Conservation (phyloP, 2,329 filamentous ascomycete species). For the Fusarium sp. region DNA sequence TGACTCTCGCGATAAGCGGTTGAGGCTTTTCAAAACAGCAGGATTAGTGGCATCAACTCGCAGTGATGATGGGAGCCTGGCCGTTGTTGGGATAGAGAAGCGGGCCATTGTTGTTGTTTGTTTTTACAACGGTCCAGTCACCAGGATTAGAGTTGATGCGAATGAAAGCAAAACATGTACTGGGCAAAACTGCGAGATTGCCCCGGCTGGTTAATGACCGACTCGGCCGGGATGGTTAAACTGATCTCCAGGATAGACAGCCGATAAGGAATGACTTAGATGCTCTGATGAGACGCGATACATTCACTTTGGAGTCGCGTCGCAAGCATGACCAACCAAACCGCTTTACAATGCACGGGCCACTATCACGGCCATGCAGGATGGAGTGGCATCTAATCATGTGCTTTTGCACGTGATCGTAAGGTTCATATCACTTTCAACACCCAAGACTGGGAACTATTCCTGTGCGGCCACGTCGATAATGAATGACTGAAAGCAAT, state of each 20-base stretch:
- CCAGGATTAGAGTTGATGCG: slow-evolving; percentile 4
- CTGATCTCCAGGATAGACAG: slow-evolving; percentile 11
- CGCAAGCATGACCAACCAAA: slow-evolving; percentile 8
- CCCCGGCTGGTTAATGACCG: slow-evolving; percentile 7
- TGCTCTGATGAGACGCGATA: slow-evolving; percentile 32
- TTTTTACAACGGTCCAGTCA: slow-evolving; percentile 23
- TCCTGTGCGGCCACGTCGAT: too few species aligned
- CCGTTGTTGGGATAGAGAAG: slow-evolving; percentile 78
- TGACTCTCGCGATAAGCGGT: slow-evolving; percentile 78
- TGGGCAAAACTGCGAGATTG: slow-evolving; percentile 6
- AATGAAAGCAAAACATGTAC: slow-evolving; percentile 17
- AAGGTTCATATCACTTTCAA: too few species aligned
- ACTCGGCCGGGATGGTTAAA: slow-evolving; percentile 4
- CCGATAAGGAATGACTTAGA: slow-evolving; percentile 22
- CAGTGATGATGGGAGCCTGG: slow-evolving; percentile 79
- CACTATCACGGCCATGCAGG: background rate
- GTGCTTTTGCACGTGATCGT: background rate
- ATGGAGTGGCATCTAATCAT: background rate
- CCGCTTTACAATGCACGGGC: slow-evolving; percentile 22
- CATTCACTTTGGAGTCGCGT: slow-evolving; percentile 33
- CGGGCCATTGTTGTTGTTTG: slow-evolving; percentile 61
- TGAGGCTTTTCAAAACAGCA: slow-evolving; percentile 76
- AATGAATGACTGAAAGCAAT: too few species aligned
- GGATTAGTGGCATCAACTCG: slow-evolving; percentile 77
- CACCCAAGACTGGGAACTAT: too few species aligned